These are phyloP conservation scores for Halteria grandinella DNA, from an alignment of 73 alveolate species.

Conservation along the genomic window DNA sequence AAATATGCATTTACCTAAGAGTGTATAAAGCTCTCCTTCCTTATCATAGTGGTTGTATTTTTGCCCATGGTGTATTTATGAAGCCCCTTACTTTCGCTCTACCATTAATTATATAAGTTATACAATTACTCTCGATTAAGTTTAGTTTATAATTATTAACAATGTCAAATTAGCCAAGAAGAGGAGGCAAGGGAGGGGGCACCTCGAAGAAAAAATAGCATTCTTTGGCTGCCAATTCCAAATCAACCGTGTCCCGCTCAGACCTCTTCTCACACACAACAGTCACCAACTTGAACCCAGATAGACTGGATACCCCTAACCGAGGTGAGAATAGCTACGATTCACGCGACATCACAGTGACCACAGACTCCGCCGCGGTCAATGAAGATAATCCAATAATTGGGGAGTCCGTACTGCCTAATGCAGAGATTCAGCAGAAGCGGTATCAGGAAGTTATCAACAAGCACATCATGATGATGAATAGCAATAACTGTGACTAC, in stretches of 20 bases:
- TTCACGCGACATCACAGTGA: conserved; percentile 44
- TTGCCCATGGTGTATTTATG: too few species aligned
- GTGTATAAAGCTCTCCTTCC: background rate
- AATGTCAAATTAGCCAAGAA: conserved; percentile 3
- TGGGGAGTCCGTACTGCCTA: background rate
- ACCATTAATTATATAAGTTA: background rate
- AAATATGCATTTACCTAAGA: background rate
- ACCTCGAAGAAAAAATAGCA: too few species aligned
- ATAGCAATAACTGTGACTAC: too few species aligned
- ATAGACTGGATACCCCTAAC: too few species aligned
- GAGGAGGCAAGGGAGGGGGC: too few species aligned
- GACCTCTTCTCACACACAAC: too few species aligned
- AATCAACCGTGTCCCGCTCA: too few species aligned
- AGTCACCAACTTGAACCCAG: too few species aligned
- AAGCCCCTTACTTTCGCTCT: background rate
- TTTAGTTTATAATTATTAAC: background rate
- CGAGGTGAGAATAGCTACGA: too few species aligned
- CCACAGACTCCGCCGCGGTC: conserved; percentile 22
- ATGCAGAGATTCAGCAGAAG: background rate
- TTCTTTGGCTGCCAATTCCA: too few species aligned
- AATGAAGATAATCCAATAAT: conserved; percentile 4
- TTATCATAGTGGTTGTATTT: background rate
- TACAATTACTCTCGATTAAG: background rate
- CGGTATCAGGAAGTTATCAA: too few species aligned
- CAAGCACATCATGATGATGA: too few species aligned